Percentiles rank a stretch among this genome's conserved stretches.
Evolutionary conservation across 2,329 filamentous ascomycete species (phyloP).

Genomic region (Claviceps pazoutovae): DNA sequence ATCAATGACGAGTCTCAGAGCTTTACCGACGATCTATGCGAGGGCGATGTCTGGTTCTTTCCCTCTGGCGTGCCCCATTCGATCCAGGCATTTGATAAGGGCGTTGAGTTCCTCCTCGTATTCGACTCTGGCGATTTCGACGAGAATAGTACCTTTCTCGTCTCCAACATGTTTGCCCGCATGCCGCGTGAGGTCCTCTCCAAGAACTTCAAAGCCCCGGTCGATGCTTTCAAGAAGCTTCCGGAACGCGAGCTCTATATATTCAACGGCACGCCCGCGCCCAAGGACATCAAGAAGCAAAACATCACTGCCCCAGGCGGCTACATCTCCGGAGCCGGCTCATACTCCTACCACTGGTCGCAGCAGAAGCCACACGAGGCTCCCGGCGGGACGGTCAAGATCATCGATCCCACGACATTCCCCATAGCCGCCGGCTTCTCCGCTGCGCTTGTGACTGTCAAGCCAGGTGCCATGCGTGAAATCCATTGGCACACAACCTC

Average conservation of each 20-base stretch:
- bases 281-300: slow-evolving; percentile 29
- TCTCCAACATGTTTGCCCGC: slow-evolving; percentile 36
- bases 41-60: slow-evolving; percentile 25
- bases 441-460: slow-evolving; percentile 40
- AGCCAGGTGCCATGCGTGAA: slow-evolving; percentile 51
- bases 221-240: slow-evolving; percentile 32
- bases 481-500: slow-evolving; percentile 48
- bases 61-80: slow-evolving; percentile 35
- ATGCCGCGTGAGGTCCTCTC: slow-evolving; percentile 39
- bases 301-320: slow-evolving; percentile 33
- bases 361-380: slow-evolving; percentile 35
- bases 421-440: slow-evolving; percentile 41
- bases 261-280: slow-evolving; percentile 36
- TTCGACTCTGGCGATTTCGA: slow-evolving; percentile 45
- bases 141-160: slow-evolving; percentile 45
- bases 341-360: slow-evolving; percentile 38
- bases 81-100: slow-evolving; percentile 40
- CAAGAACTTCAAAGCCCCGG: slow-evolving; percentile 37
- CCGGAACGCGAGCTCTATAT: slow-evolving; percentile 36
- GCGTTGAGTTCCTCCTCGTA: slow-evolving; percentile 44
- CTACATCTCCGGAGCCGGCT: slow-evolving; percentile 20
- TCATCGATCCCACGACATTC: slow-evolving; percentile 43
- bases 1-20: slow-evolving; percentile 36
- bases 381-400: slow-evolving; percentile 44
- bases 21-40: slow-evolving; percentile 31